phyloP scores from a whole-genome alignment of 768 basidiomycete genomes.

The Tephrocybe sp. region DNA sequence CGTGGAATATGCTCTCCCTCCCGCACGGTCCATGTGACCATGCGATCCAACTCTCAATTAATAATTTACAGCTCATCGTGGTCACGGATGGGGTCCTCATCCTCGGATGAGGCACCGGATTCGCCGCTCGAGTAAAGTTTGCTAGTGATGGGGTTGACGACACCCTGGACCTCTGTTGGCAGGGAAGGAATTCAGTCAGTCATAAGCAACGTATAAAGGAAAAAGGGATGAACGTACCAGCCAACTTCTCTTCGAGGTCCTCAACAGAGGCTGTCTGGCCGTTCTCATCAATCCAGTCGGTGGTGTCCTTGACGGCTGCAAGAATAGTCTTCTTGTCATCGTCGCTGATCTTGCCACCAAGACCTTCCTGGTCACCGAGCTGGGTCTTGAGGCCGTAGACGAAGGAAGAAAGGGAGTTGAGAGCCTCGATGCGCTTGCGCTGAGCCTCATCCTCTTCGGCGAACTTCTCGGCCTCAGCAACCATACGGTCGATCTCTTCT shows the following conservation, averaged over 20 bases:
- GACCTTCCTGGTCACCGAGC: conserved; percentile 81
- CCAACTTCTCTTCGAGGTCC: conserved; percentile 90
- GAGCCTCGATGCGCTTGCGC: conserved; percentile 82
- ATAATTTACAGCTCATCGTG: conserved; percentile 48
- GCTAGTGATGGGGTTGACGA: conserved; percentile 83
- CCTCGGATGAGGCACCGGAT: conserved; percentile 29
- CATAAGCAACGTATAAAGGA: not conserved
- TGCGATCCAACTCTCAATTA: not conserved
- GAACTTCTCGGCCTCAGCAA: conserved; percentile 90
- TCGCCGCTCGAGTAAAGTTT: conserved; percentile 65
- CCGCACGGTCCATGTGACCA: not conserved
- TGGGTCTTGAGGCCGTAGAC: conserved; percentile 89
- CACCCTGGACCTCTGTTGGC: conserved; percentile 59
- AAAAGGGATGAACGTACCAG: conserved; percentile 35
- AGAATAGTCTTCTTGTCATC: conserved; percentile 86
- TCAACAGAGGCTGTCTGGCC: conserved; percentile 75
- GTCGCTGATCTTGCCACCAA: conserved; percentile 83
- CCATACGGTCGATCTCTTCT: conserved; percentile 96
- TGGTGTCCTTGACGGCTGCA: conserved; percentile 80
- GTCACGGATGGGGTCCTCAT: conserved; percentile 35
- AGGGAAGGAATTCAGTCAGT: conserved; percentile 4
- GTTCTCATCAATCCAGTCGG: conserved; percentile 91
- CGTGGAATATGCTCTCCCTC: conserved; percentile 7
- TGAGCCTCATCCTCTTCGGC: conserved; percentile 67
- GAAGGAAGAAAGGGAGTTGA: conserved; percentile 78